Conservation (phyloP, 768 basidiomycete species). For the Hortiboletus flavorubellus region DNA sequence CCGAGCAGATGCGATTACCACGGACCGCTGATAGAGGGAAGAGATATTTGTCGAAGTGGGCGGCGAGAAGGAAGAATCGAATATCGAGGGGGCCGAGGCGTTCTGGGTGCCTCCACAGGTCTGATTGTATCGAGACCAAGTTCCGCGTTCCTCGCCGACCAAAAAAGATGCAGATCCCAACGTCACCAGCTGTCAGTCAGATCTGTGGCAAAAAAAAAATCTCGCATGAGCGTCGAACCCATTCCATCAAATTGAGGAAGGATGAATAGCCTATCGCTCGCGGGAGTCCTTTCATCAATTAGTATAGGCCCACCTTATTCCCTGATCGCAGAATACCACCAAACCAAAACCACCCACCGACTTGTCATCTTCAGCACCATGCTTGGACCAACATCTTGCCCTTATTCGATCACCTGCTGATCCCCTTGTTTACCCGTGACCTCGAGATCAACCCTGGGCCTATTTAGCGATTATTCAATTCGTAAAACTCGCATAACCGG, state of each 20-base stretch:
- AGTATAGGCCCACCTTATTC: not conserved
- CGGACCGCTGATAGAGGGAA: conserved; percentile 2
- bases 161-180: not conserved
- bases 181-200: not conserved
- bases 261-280: not conserved
- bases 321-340: not conserved
- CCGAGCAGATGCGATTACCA: conserved; percentile 9
- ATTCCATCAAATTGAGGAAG: not conserved
- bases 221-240: not conserved
- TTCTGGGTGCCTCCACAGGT: not conserved
- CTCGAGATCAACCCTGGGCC: not conserved
- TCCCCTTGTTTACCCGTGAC: not conserved
- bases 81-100: not conserved
- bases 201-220: conserved; percentile 1
- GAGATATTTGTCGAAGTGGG: conserved; percentile 9
- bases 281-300: not conserved
- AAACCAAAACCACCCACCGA: not conserved
- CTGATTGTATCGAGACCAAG: not conserved
- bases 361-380: not conserved
- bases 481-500: conserved; percentile 1
- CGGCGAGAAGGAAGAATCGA: conserved; percentile 4
- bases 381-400: not conserved
- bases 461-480: conserved; percentile 8
- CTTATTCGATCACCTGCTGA: conserved; percentile 6
- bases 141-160: conserved; percentile 17